Evolutionary conservation across 2,329 filamentous ascomycete species (phyloP).

Genomic region (Sporothrix pallida): DNA sequence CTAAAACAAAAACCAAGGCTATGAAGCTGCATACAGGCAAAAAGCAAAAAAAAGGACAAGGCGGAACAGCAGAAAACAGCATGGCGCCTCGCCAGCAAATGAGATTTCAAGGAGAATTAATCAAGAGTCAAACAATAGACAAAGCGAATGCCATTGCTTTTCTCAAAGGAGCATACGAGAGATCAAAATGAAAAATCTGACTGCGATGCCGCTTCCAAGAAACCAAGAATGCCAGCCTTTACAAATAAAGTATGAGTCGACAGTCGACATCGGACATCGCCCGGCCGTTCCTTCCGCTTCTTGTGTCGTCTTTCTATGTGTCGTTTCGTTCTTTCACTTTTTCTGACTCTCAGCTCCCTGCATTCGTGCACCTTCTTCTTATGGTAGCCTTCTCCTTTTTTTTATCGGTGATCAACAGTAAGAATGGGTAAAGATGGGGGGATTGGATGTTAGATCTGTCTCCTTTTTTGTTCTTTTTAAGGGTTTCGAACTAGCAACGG

Average conservation of each 20-base stretch:
- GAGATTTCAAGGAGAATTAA: too few relatives aligned
- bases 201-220: conserved; percentile 24
- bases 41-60: neutral
- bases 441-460: neutral
- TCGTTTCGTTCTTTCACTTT: neutral
- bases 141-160: neutral
- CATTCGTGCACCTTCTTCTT: conserved; percentile 11
- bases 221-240: neutral
- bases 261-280: conserved; percentile 14
- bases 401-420: neutral
- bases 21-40: conserved; percentile 4
- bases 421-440: neutral
- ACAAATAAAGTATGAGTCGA: neutral
- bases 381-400: neutral
- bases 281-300: neutral
- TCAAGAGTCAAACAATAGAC: neutral
- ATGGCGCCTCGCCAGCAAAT: neutral
- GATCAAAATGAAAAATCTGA: conserved; percentile 12
- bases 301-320: too few relatives aligned
- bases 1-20: neutral
- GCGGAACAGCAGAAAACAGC: conserved; percentile 2
- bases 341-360: neutral
- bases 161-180: neutral
- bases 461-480: neutral
- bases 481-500: neutral